Evolutionary conservation across 2,329 filamentous ascomycete genomes (phyloP), one percentile per base, ranked within the genome.

Genomic region (Fusarium sp.): DNA sequence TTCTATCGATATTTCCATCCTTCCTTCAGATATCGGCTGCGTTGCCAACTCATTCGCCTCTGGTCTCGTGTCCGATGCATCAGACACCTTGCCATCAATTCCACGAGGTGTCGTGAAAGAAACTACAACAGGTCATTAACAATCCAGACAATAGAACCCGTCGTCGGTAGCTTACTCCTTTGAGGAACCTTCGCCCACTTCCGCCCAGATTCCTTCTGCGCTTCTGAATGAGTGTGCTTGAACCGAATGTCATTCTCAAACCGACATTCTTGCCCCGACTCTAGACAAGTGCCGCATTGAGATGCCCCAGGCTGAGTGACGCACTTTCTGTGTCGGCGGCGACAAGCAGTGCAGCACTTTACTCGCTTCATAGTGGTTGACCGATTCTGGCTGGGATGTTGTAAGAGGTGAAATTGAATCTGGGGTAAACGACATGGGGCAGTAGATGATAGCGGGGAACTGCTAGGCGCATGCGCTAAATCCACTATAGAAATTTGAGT

Each of bases 241-340:
- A 67, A 67, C 2, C 61, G 61, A 59, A 67, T 50, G 19, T 38
- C 61, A 33, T 43, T 66, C 9, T 67, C 64, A 23, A 67, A 67
- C 0, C 10, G 37, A 18, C 64, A 67, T 0, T 67, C 35, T 13
- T 59, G 35, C 1, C 61, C 61, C 0, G 62, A 58, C 32, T 67
- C 64, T 15, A 66, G 35, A 9, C 64, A 67, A 1, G 61, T 46
- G 4, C 61, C 61, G 12, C 64, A 67, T 10, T 50, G 30, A 1
- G 50, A 50, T 0, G 64, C 43, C 0, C 64, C 50, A 0, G 61
- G 43, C 1, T 59, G 50, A 0, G 52, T 43, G 8, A 67, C 61
- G 3, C 64, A 67, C 33, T 66, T 67, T 9, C 64, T 37, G 4
- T 67, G 64, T 23, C 50, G 37, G 3, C 61, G 50, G 13, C 64